Evolutionary conservation across 805 yeast species (phyloP).

Genomic region (Ogataea paraovalis): DNA sequence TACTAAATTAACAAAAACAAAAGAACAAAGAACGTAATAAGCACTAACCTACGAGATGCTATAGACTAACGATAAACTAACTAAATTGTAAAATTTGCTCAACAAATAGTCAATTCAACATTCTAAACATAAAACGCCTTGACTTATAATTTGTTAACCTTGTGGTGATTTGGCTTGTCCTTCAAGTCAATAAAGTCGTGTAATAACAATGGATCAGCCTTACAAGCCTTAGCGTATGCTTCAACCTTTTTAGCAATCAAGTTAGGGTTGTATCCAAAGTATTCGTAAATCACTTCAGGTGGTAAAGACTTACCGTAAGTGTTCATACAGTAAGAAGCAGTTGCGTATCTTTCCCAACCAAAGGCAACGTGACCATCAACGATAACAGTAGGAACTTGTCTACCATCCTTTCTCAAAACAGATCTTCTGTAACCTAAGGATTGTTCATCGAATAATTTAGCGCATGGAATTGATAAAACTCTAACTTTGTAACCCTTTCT

Average conservation of each 20-base stretch:
- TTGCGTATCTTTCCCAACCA: conserved; percentile 95
- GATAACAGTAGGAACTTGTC: conserved; percentile 78
- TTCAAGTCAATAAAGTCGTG: conserved; percentile 33
- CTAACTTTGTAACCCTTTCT: conserved; percentile 64
- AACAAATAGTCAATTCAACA: not conserved
- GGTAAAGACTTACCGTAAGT: conserved; percentile 97
- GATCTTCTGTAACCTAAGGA: conserved; percentile 72
- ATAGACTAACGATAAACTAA: not conserved
- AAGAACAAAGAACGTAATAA: conserved; percentile 13
- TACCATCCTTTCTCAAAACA: conserved; percentile 77
- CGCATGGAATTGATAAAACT: conserved; percentile 91
- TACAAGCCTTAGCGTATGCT: conserved; percentile 23
- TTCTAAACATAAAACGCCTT: not conserved
- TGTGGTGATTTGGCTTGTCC: conserved; percentile 23
- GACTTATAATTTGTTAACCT: conserved; percentile 16
- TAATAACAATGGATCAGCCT: conserved; percentile 22
- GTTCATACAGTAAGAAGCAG: conserved; percentile 93
- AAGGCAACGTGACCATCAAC: conserved; percentile 87
- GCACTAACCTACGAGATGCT: not conserved
- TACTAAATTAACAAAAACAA: conserved; percentile 3
- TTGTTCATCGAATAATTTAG: conserved; percentile 84
- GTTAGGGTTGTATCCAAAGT: conserved; percentile 87
- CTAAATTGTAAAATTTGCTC: not conserved
- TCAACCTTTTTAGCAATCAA: conserved; percentile 60
- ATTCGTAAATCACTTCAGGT: conserved; percentile 75